phyloP scores from a whole-genome alignment of 2,329 filamentous ascomycete genomes.

The Huntiella abstrusa region DNA sequence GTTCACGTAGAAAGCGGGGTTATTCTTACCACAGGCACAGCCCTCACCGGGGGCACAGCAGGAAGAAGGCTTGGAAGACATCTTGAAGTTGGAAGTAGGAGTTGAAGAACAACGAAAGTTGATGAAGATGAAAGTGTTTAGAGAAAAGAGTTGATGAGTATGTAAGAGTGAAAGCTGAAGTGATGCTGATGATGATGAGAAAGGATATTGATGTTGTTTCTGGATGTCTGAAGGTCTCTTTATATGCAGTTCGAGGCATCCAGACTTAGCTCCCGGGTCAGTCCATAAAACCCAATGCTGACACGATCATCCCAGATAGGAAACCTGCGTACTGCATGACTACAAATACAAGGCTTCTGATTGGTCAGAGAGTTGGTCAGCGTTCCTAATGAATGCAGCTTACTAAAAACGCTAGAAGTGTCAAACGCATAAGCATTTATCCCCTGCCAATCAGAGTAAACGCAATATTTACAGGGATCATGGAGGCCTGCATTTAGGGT shows the following conservation, averaged over 20 bases:
- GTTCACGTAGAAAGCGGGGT: not conserved
- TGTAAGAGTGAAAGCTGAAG: not conserved
- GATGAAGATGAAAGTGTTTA: not conserved
- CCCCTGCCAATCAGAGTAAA: too few species aligned
- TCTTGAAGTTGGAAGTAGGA: not conserved
- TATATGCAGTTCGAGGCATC: conserved; percentile 7
- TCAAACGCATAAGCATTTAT: too few species aligned
- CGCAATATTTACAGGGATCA: too few species aligned
- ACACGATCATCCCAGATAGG: conserved; percentile 6
- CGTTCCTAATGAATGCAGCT: not conserved
- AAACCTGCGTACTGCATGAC: conserved; percentile 6
- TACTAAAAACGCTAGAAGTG: too few species aligned
- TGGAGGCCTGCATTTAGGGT: too few species aligned
- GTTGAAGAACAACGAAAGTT: not conserved
- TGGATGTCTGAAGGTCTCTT: not conserved
- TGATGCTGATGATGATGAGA: conserved; percentile 2
- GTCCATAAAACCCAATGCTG: conserved; percentile 2
- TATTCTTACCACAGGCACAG: conserved; percentile 37
- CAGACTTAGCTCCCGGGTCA: conserved; percentile 1
- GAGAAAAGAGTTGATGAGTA: not conserved
- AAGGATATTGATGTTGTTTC: not conserved
- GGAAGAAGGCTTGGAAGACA: conserved; percentile 20
- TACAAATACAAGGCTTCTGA: conserved; percentile 11
- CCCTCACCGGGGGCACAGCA: conserved; percentile 36
- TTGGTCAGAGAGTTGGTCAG: conserved; percentile 4